phyloP scores from a whole-genome alignment of 768 basidiomycete species.

The Kwoniella dejecticola region DNA sequence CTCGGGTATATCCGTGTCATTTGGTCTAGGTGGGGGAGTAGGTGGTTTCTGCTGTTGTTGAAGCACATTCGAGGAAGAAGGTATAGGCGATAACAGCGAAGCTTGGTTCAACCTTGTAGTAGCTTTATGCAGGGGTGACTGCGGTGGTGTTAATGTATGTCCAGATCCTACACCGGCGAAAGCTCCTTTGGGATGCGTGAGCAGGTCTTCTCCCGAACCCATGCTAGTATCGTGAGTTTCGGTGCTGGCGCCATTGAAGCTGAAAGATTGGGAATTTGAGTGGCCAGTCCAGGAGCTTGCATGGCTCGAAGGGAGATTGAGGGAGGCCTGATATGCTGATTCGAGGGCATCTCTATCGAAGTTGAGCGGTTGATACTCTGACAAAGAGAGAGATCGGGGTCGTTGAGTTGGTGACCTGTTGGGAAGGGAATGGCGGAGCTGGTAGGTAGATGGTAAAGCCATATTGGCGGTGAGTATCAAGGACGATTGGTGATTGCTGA shows the following conservation, averaged over 20 bases:
- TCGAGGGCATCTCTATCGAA: slow-evolving; percentile 45
- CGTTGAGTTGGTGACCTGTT: slow-evolving; percentile 34
- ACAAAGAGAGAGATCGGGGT: slow-evolving; percentile 37
- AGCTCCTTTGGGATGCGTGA: slow-evolving; percentile 13
- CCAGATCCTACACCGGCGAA: slow-evolving; percentile 48
- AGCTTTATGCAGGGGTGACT: slow-evolving; percentile 34
- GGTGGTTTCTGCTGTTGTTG: slow-evolving; percentile 11
- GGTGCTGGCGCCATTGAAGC: slow-evolving; percentile 13
- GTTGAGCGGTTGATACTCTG: slow-evolving; percentile 44
- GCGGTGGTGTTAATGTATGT: slow-evolving; percentile 44
- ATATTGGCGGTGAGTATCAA: slow-evolving; percentile 16
- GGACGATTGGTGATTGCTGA: too few species aligned
- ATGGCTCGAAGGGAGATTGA: slow-evolving; percentile 18
- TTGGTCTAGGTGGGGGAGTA: slow-evolving; percentile 25
- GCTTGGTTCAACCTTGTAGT: slow-evolving; percentile 19
- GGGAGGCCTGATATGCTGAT: slow-evolving; percentile 32
- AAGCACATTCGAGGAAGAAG: slow-evolving; percentile 5
- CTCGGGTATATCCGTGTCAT: slow-evolving; percentile 14
- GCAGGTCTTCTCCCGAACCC: not conserved
- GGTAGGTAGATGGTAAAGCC: slow-evolving; percentile 31
- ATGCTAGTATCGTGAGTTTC: slow-evolving; percentile 25
- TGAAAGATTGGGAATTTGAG: not conserved
- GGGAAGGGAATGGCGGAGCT: slow-evolving; percentile 31
- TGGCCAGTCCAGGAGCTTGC: slow-evolving; percentile 11
- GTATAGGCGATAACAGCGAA: slow-evolving; percentile 22